Percentiles rank a stretch among this genome's conserved stretches.
Evolutionary conservation across 2,329 filamentous ascomycete genomes (phyloP).

Genomic region (Aspergillus sp.): DNA sequence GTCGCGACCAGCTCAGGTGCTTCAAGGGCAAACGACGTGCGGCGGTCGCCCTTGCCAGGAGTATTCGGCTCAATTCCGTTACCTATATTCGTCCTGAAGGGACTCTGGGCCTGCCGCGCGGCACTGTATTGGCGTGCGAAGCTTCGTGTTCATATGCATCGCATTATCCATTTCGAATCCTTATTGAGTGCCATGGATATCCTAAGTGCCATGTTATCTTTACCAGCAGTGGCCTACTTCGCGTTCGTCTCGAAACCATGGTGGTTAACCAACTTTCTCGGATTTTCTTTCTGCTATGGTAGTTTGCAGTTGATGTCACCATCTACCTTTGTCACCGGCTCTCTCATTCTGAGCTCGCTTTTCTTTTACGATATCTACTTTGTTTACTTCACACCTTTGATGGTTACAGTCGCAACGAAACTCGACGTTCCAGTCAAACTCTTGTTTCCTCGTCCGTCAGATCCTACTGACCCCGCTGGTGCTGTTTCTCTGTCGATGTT

Average conservation of each 20-base stretch:
- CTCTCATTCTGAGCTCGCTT: slow-evolving; percentile 71
- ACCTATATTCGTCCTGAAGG: slow-evolving; percentile 29
- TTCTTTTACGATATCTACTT: slow-evolving; percentile 93
- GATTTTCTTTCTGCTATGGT: slow-evolving; percentile 82
- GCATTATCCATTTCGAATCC: slow-evolving; percentile 45
- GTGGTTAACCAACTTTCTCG: slow-evolving; percentile 81
- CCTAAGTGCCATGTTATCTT: slow-evolving; percentile 57
- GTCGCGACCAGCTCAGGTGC: slow-evolving; percentile 11
- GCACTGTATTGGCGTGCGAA: slow-evolving; percentile 52
- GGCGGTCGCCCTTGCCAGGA: slow-evolving; percentile 54
- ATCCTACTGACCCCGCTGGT: slow-evolving; percentile 45
- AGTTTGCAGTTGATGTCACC: slow-evolving; percentile 82
- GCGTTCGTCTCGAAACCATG: slow-evolving; percentile 61
- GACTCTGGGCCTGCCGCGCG: slow-evolving; percentile 53
- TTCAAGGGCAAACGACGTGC: slow-evolving; percentile 19
- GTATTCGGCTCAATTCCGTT: slow-evolving; percentile 50
- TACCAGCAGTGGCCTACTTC: slow-evolving; percentile 63
- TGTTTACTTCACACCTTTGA: slow-evolving; percentile 55
- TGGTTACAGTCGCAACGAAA: slow-evolving; percentile 71
- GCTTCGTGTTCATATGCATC: slow-evolving; percentile 56
- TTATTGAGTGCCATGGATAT: slow-evolving; percentile 47
- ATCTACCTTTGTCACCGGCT: slow-evolving; percentile 81
- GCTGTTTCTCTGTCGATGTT: slow-evolving; percentile 66
- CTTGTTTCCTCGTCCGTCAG: slow-evolving; percentile 69
- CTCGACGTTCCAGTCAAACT: slow-evolving; percentile 93